Conservation (phyloP, 208 protist genomes). For the Zelonia costaricensis region DNA sequence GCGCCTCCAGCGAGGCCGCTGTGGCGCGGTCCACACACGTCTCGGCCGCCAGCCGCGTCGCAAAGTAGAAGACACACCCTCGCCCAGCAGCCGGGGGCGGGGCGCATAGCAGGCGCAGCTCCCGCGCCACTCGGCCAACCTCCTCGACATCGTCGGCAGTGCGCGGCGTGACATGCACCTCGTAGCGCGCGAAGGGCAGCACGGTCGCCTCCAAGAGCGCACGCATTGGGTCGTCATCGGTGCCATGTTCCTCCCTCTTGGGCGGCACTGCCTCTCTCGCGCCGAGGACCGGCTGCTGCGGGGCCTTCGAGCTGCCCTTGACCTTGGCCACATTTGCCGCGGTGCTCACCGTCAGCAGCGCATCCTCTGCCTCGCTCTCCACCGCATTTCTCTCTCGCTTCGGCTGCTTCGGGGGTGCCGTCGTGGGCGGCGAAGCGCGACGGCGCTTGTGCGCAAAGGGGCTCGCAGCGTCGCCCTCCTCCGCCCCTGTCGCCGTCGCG, state of each 20-base stretch:
- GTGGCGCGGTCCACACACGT: conserved; percentile 27
- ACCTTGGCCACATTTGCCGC: neutral
- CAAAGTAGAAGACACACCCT: conserved; percentile 19
- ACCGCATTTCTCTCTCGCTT: neutral
- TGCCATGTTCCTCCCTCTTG: neutral
- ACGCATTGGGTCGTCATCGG: neutral
- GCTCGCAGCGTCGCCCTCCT: neutral
- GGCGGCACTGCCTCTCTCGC: too few relatives aligned
- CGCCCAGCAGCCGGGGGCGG: neutral
- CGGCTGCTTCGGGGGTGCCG: neutral
- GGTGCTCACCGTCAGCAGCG: too few relatives aligned
- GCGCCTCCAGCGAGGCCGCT: conserved; percentile 8
- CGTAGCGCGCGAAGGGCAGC: conserved; percentile 11
- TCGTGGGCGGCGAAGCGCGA: neutral
- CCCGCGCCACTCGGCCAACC: conserved; percentile 11
- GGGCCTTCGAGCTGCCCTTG: neutral
- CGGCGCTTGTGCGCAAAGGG: neutral
- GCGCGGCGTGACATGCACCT: conserved; percentile 19
- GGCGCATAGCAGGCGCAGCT: conserved; percentile 16
- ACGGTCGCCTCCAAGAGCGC: neutral
- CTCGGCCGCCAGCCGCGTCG: conserved; percentile 33
- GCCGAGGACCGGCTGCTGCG: too few relatives aligned
- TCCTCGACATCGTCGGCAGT: conserved; percentile 23
- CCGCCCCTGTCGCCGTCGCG: neutral
- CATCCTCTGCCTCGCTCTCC: neutral